Conservation (phyloP, 2,329 filamentous ascomycete genomes). For the Aspergillus sp. region DNA sequence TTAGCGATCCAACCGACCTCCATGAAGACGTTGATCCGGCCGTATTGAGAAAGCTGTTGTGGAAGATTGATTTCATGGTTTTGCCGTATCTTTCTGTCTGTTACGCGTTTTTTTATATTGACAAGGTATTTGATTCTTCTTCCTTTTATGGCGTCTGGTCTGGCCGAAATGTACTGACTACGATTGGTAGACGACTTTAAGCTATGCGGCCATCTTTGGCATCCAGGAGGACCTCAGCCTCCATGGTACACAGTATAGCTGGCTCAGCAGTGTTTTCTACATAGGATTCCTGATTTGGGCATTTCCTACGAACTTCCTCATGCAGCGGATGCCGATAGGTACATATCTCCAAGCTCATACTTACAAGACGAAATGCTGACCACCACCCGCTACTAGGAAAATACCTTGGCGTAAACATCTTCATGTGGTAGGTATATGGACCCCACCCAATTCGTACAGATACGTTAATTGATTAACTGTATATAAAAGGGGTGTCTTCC, state of each 20-base stretch:
- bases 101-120: conserved; percentile 48
- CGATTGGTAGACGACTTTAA: conserved; percentile 44
- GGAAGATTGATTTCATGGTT: conserved; percentile 54
- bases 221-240: conserved; percentile 52
- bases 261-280: conserved; percentile 49
- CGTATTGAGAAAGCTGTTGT: conserved; percentile 41
- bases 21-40: conserved; percentile 39
- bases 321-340: conserved; percentile 46
- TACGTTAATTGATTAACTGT: neutral
- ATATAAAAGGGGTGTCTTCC: conserved; percentile 36
- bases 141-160: too few species aligned
- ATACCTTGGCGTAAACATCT: conserved; percentile 50
- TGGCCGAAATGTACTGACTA: neutral
- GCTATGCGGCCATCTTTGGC: conserved; percentile 58
- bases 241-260: conserved; percentile 51
- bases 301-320: conserved; percentile 47
- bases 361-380: neutral
- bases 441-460: neutral
- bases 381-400: conserved; percentile 27
- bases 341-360: conserved; percentile 7
- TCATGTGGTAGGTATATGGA: conserved; percentile 39
- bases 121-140: conserved; percentile 22
- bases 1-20: conserved; percentile 41
- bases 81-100: conserved; percentile 49
- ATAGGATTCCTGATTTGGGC: conserved; percentile 49